phyloP scores from a whole-genome alignment of 192 early-diverging fungal species.

The Mortierella alpina region DNA sequence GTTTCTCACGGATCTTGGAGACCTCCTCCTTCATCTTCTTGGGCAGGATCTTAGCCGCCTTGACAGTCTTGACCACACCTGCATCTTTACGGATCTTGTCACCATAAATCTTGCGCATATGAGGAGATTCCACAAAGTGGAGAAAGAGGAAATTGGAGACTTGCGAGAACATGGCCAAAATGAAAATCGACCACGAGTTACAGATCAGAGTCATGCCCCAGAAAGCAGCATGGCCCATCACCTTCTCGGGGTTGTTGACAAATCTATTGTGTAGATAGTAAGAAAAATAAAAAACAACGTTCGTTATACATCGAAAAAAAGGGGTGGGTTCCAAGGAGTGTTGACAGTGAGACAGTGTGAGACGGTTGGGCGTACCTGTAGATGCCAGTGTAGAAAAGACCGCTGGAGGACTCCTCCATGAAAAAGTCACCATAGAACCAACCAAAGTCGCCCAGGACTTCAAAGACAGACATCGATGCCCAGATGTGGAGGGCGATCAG shows the following conservation, averaged over 20 bases:
- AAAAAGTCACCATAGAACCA: slow-evolving; percentile 99
- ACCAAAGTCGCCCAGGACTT: slow-evolving; percentile 94
- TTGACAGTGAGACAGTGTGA: background rate
- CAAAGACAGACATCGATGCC: slow-evolving; percentile 92
- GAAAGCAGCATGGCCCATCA: slow-evolving; percentile 94
- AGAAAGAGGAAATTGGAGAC: slow-evolving; percentile 86
- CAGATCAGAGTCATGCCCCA: slow-evolving; percentile 93
- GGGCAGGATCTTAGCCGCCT: slow-evolving; percentile 70
- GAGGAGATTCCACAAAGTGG: slow-evolving; percentile 90
- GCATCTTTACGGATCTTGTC: slow-evolving; percentile 84
- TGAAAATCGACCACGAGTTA: slow-evolving; percentile 83
- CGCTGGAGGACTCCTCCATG: slow-evolving; percentile 80
- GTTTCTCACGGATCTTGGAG: slow-evolving; percentile 58
- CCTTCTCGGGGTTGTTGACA: slow-evolving; percentile 93
- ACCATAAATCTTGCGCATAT: slow-evolving; percentile 92
- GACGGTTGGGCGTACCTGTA: slow-evolving; percentile 65
- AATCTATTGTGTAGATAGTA: slow-evolving; percentile 56
- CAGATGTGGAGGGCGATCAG: slow-evolving; percentile 91
- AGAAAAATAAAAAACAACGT: background rate
- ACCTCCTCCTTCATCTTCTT: slow-evolving; percentile 65
- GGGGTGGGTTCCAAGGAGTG: too few relatives aligned
- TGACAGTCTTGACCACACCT: slow-evolving; percentile 79
- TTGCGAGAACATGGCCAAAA: slow-evolving; percentile 87
- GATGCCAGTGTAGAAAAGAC: slow-evolving; percentile 89
- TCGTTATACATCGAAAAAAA: background rate